Evolutionary conservation across 306 rosid species (phyloP).

Genomic region (cucumber (Cucumis sativus)): Cucumber_9930_V3 NC_026657.2:12978001-12978500

Average conservation of each 20-base stretch:
- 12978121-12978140: background rate
- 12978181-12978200: background rate
- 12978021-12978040: too few species aligned
- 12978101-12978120: background rate
- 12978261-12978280: background rate
- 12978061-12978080: too few species aligned
- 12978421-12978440: background rate
- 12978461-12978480: background rate
- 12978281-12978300: background rate
- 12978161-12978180: background rate
- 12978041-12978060: background rate
- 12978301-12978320: background rate
- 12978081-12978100: background rate
- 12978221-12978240: background rate
- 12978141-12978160: background rate
- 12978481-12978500: background rate
- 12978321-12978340: background rate
- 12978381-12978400: background rate
- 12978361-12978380: too few species aligned
- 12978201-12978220: background rate
- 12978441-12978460: too few species aligned
- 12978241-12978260: background rate
- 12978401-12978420: background rate
- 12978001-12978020: too few species aligned
- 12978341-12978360: too few species aligned